A percentile compares a stretch with the other conserved stretches of the same genome.
Conservation (phyloP, 129 eudicot species). For the Flaveria ramosissima region DNA sequence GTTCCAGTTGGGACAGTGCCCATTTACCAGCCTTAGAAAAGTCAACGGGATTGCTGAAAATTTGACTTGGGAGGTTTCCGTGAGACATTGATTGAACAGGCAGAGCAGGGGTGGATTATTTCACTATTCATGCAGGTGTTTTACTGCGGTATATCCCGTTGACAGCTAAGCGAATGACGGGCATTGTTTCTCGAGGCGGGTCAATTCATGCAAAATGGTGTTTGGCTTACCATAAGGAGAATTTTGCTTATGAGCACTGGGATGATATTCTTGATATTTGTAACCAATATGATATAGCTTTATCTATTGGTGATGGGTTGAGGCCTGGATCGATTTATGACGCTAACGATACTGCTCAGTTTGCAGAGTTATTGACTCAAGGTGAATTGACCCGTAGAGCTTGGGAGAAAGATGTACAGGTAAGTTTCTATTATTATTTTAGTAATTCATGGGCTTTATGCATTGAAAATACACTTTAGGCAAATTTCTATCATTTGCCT, state of each 20-base stretch:
- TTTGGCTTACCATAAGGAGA: constrained; percentile 91
- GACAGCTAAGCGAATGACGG: constrained; percentile 97
- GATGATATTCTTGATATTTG: constrained; percentile 97
- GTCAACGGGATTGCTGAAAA: constrained; percentile 91
- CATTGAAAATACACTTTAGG: too few species aligned
- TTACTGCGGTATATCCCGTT: constrained; percentile 85
- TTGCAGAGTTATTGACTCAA: constrained; percentile 93
- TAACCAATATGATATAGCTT: constrained; percentile 89
- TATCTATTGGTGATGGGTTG: constrained; percentile 96
- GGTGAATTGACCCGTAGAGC: constrained; percentile 95
- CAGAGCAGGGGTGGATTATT: constrained; percentile 98
- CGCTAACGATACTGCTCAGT: constrained; percentile 99
- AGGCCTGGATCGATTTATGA: constrained; percentile 97
- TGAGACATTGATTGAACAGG: constrained; percentile 96
- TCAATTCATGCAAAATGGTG: constrained; percentile 99
- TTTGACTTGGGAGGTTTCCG: constrained; percentile 88
- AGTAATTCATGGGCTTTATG: too few species aligned
- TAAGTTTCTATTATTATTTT: constrained; percentile 19
- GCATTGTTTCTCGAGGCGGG: constrained; percentile 98
- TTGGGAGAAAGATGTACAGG: constrained; percentile 99
- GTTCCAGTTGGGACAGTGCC: constrained; percentile 98
- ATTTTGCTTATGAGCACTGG: constrained; percentile 99
- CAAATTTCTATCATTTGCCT: background rate
- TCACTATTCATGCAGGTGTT: constrained; percentile 97
- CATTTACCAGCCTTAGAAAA: constrained; percentile 90